These are phyloP conservation scores for Pseudomonodictys pantanalensis DNA, from an alignment of 495 filamentous ascomycete species.

Conservation along the genomic window DNA sequence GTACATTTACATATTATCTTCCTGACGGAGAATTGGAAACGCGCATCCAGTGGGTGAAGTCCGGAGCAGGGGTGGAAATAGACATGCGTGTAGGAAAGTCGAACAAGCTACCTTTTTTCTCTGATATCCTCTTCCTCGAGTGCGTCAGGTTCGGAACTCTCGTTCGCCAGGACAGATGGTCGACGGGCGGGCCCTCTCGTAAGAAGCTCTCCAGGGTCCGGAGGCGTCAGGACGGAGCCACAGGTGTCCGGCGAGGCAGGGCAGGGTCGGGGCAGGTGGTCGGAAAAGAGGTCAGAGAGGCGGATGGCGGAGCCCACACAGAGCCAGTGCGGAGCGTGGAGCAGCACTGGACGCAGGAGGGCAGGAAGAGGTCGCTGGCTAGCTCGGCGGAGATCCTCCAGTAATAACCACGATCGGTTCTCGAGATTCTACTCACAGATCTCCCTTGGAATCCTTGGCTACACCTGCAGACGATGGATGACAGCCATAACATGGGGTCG, in stretches of 20 bases:
- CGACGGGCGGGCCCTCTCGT: background rate
- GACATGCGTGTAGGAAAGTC: constrained; percentile 20
- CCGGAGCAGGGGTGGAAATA: constrained; percentile 16
- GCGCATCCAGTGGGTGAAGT: constrained; percentile 6
- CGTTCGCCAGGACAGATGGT: no score
- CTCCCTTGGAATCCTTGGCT: constrained; percentile 28
- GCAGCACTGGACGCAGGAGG: constrained; percentile 29
- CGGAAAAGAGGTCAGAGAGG: constrained; percentile 9
- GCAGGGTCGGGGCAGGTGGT: constrained; percentile 8
- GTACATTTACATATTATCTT: constrained; percentile 25
- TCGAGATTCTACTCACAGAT: constrained; percentile 30
- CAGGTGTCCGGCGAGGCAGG: constrained; percentile 6
- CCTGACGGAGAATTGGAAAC: constrained; percentile 20
- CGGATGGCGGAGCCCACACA: constrained; percentile 27
- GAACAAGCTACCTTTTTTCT: constrained; percentile 23
- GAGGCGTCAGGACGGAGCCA: constrained; percentile 5
- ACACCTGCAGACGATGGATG: constrained; percentile 35
- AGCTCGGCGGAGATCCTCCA: constrained; percentile 33
- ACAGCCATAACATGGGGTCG: constrained; percentile 33
- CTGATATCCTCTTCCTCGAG: no score
- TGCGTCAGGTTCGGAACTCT: background rate
- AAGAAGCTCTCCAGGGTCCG: background rate
- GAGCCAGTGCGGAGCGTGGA: constrained; percentile 26
- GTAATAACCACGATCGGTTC: constrained; percentile 36
- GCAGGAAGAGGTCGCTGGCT: constrained; percentile 17